Evolutionary conservation across 208 protist genomes (phyloP).

Genomic region (Paratrypanosoma confusum): DNA sequence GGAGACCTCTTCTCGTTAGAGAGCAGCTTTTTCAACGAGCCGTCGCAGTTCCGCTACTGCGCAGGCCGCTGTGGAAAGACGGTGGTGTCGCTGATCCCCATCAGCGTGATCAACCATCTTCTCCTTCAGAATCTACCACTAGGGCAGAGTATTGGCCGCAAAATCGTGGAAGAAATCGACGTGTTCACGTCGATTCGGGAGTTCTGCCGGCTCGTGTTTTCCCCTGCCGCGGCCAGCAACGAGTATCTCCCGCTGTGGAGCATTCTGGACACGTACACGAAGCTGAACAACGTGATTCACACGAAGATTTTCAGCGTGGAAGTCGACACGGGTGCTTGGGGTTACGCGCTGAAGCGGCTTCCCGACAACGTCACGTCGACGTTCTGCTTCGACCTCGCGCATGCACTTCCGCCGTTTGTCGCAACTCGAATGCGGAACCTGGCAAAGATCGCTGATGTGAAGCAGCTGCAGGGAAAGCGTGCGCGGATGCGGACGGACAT

Average conservation of each 20-base stretch:
- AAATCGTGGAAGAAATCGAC: conserved; percentile 45
- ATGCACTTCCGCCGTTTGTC: conserved; percentile 68
- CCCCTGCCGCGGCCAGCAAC: conserved; percentile 41
- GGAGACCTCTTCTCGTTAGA: conserved; percentile 68
- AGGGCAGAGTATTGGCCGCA: conserved; percentile 47
- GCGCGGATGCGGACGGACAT: conserved; percentile 26
- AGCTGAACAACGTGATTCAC: conserved; percentile 80
- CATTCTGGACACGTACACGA: conserved; percentile 70
- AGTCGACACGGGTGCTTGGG: conserved; percentile 78
- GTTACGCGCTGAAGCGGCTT: conserved; percentile 71
- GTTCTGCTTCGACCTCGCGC: conserved; percentile 72
- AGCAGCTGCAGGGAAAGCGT: conserved; percentile 13
- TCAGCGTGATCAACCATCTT: conserved; percentile 18
- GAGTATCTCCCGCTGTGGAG: conserved; percentile 74
- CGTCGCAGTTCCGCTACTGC: conserved; percentile 35
- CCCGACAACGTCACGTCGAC: conserved; percentile 72
- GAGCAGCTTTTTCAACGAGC: conserved; percentile 45
- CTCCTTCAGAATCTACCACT: conserved; percentile 42
- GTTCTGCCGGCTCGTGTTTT: conserved; percentile 77
- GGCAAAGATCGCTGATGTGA: conserved; percentile 54
- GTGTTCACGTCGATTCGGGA: conserved; percentile 63
- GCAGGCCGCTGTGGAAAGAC: conserved; percentile 38
- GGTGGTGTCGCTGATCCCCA: conserved; percentile 51
- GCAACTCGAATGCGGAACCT: conserved; percentile 61
- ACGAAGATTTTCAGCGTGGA: conserved; percentile 58